These are phyloP conservation scores for Macrolepiota fuliginosa DNA, from an alignment of 768 basidiomycete genomes.

Conservation along the genomic window DNA sequence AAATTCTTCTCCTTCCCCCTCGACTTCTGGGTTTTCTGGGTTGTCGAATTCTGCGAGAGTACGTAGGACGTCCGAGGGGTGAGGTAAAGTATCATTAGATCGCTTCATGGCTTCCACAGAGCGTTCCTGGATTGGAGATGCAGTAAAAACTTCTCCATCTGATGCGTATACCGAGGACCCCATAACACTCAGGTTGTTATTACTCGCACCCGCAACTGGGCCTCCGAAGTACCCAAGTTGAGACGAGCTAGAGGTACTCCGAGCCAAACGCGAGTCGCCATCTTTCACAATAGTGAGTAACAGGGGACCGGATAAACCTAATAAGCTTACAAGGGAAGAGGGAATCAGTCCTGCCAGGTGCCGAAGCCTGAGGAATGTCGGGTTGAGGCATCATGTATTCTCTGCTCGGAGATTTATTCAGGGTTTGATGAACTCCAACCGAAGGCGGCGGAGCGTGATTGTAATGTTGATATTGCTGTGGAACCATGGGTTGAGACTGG, in stretches of 20 bases:
- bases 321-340: slow-evolving; percentile 6
- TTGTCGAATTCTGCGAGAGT: slow-evolving; percentile 30
- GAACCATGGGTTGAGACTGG: slow-evolving; percentile 12
- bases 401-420: background rate
- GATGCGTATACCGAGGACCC: background rate
- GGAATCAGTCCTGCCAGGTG: background rate
- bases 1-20: slow-evolving; percentile 42
- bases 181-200: background rate
- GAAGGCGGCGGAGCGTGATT: slow-evolving; percentile 7
- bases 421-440: background rate
- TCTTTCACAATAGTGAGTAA: slow-evolving; percentile 1
- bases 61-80: slow-evolving; percentile 36
- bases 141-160: background rate
- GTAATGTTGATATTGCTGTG: slow-evolving; percentile 9
- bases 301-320: background rate
- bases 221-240: background rate
- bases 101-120: background rate
- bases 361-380: background rate
- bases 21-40: slow-evolving; percentile 21
- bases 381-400: slow-evolving; percentile 1
- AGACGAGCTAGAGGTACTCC: slow-evolving; percentile 11
- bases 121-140: slow-evolving; percentile 4
- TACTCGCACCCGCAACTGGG: background rate
- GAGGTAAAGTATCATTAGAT: slow-evolving; percentile 14
- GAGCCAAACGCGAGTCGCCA: background rate